A percentile compares a stretch with the other conserved stretches of the same genome.
Evolutionary conservation across 2,329 filamentous ascomycete species (phyloP).

Genomic region (Chalaropsis ovoidea): DNA sequence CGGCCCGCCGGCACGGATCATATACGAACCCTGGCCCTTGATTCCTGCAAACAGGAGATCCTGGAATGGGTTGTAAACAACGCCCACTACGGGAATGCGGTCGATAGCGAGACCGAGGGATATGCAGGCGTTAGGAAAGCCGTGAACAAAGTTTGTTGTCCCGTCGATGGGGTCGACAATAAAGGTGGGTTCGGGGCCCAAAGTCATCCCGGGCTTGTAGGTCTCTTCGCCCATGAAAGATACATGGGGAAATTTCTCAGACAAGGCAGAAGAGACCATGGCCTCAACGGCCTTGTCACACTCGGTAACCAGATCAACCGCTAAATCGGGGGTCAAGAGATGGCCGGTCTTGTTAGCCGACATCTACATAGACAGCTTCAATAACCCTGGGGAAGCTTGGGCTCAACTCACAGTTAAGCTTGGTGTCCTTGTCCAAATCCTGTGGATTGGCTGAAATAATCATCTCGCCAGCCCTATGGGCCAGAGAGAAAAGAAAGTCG

Average conservation of each 20-base stretch:
- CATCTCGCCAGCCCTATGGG: slow-evolving; percentile 54
- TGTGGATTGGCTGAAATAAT: slow-evolving; percentile 52
- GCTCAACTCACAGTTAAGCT: slow-evolving; percentile 49
- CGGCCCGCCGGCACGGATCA: slow-evolving; percentile 38
- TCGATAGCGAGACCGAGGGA: slow-evolving; percentile 61
- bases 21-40: slow-evolving; percentile 55
- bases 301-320: slow-evolving; percentile 59
- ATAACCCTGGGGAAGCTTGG: background rate
- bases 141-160: slow-evolving; percentile 72
- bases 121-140: slow-evolving; percentile 63
- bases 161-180: slow-evolving; percentile 76
- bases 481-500: slow-evolving; percentile 50
- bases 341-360: slow-evolving; percentile 11
- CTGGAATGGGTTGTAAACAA: slow-evolving; percentile 72
- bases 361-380: background rate
- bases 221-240: slow-evolving; percentile 69
- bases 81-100: slow-evolving; percentile 54
- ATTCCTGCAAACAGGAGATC: slow-evolving; percentile 59
- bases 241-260: slow-evolving; percentile 44
- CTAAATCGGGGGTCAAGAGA: slow-evolving; percentile 33
- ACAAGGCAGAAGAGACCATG: slow-evolving; percentile 47
- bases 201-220: slow-evolving; percentile 53
- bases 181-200: slow-evolving; percentile 62
- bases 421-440: slow-evolving; percentile 48
- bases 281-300: slow-evolving; percentile 56